Conservation (phyloP, 306 rosid species). For the Malus sylvestris region DNA sequence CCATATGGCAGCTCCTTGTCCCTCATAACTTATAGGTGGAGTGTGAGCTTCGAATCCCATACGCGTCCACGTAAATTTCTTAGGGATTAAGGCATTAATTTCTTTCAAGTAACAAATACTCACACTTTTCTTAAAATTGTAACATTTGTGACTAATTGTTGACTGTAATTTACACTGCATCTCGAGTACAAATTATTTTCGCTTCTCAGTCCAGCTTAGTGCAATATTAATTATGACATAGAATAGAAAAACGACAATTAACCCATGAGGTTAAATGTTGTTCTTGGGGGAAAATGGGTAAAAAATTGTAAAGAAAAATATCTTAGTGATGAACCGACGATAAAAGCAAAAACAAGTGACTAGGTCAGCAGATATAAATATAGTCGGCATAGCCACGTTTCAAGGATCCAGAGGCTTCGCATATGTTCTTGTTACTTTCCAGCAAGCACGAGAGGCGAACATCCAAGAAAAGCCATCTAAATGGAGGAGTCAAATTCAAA, state of each 20-base stretch:
- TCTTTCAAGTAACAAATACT: background rate
- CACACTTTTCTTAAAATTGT: background rate
- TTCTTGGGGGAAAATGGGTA: too few species aligned
- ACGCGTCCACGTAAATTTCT: background rate
- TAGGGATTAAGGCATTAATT: background rate
- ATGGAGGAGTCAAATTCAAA: background rate
- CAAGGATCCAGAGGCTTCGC: background rate
- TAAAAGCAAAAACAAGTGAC: background rate
- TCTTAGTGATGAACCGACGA: background rate
- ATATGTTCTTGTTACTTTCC: background rate
- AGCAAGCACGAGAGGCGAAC: background rate
- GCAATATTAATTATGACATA: too few species aligned
- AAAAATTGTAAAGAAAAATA: background rate
- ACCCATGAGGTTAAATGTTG: too few species aligned
- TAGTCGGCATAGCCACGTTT: conserved; percentile 3
- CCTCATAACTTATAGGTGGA: background rate
- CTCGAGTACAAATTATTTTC: background rate
- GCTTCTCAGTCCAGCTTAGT: background rate
- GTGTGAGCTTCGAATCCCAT: background rate
- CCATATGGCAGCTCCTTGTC: background rate
- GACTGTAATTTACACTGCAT: background rate
- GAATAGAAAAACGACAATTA: background rate
- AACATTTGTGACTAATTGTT: background rate
- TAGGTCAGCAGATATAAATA: background rate
- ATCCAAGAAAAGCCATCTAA: background rate